phyloP scores from a whole-genome alignment of 805 yeast species.

The Myxozyma melibiosi region DNA sequence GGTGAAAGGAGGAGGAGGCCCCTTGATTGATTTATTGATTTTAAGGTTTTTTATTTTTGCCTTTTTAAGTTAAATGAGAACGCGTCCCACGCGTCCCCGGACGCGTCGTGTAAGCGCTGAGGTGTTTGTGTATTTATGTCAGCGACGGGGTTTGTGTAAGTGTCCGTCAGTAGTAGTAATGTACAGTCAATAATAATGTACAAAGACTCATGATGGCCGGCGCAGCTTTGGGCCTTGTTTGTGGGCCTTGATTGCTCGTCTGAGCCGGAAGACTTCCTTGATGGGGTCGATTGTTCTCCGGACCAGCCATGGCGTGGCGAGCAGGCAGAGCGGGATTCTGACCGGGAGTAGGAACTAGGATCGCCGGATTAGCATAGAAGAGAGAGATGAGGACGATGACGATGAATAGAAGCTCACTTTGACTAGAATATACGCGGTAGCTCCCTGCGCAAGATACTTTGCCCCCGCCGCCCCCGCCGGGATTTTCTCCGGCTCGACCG shows the following conservation, averaged over 20 bases:
- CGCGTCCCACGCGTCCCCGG: slow-evolving; percentile 9
- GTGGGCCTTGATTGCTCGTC: neutral
- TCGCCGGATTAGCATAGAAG: too few species aligned
- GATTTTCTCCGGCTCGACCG: slow-evolving; percentile 43
- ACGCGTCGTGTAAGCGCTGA: neutral
- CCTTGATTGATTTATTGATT: slow-evolving; percentile 10
- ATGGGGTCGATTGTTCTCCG: slow-evolving; percentile 45
- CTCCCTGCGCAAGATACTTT: slow-evolving; percentile 66
- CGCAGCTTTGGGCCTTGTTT: slow-evolving; percentile 4
- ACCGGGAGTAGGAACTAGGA: slow-evolving; percentile 52
- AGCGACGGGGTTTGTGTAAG: neutral
- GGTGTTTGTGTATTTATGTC: neutral
- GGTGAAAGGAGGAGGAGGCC: neutral
- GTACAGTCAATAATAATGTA: neutral
- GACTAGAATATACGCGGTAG: slow-evolving; percentile 70
- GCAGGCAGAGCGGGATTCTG: slow-evolving; percentile 53
- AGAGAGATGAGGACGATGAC: neutral
- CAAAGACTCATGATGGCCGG: neutral
- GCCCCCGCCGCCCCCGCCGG: slow-evolving; percentile 51
- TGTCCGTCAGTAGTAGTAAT: neutral
- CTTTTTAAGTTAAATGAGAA: neutral
- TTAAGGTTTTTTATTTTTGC: neutral
- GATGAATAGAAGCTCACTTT: slow-evolving; percentile 43
- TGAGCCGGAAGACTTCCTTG: neutral
- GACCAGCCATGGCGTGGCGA: slow-evolving; percentile 62